phyloP scores from a whole-genome alignment of 305 asterid genomes.

The Fraxinus floribunda region DNA sequence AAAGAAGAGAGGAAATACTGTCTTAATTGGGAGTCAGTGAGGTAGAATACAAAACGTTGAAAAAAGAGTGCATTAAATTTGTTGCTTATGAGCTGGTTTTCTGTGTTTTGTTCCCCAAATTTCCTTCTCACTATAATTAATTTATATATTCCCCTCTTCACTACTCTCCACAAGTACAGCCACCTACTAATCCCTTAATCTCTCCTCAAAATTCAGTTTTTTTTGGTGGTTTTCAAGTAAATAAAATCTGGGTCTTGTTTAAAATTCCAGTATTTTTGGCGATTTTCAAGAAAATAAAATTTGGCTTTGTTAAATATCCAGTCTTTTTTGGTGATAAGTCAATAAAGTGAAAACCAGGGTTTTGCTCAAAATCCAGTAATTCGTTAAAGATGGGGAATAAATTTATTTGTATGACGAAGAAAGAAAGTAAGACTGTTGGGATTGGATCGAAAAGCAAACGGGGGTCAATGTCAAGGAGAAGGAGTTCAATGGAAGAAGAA shows the following conservation, averaged over 20 bases:
- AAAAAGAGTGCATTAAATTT: conserved; percentile 34
- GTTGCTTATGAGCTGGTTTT: conserved; percentile 41
- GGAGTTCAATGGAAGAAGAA: conserved; percentile 72
- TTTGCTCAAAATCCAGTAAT: conserved; percentile 36
- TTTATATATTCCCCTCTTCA: background rate
- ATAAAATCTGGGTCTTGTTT: conserved; percentile 29
- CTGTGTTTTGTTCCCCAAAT: conserved; percentile 22
- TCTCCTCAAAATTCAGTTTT: background rate
- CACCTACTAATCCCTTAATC: background rate
- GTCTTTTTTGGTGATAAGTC: too few relatives aligned
- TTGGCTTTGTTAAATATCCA: too few relatives aligned
- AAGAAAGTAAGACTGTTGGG: conserved; percentile 51
- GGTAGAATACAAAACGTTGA: conserved; percentile 18
- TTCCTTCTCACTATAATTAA: conserved; percentile 21
- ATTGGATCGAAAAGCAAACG: conserved; percentile 72
- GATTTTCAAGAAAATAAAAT: too few relatives aligned
- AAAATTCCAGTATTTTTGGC: conserved; percentile 21
- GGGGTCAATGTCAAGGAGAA: conserved; percentile 62
- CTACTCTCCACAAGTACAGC: background rate
- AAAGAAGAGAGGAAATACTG: background rate
- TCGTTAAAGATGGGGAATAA: conserved; percentile 62
- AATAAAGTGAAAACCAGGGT: conserved; percentile 10
- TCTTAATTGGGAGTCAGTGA: conserved; percentile 10
- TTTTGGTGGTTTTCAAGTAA: conserved; percentile 6
- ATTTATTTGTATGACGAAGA: conserved; percentile 72